phyloP scores from a whole-genome alignment of 352 stramenopile species.

The Phytophthora constricta region DNA sequence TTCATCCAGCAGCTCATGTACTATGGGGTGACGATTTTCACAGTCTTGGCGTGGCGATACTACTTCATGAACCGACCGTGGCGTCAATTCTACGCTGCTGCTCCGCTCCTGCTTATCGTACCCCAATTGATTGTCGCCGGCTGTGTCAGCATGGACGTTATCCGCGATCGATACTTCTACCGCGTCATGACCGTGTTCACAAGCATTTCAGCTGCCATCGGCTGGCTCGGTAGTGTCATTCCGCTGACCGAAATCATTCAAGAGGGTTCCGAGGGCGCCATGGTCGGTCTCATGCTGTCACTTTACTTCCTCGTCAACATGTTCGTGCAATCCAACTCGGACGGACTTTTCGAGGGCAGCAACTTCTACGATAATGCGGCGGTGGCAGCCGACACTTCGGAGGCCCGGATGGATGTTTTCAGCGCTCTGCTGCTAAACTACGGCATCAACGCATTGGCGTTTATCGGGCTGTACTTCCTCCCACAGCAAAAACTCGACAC shows the following conservation, averaged over 20 bases:
- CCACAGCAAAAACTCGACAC: slow-evolving; percentile 53
- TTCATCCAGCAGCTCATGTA: slow-evolving; percentile 31
- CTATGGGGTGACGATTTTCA: slow-evolving; percentile 29
- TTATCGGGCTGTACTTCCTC: slow-evolving; percentile 37
- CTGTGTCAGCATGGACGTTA: slow-evolving; percentile 28
- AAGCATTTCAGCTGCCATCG: slow-evolving; percentile 13
- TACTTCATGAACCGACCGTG: slow-evolving; percentile 55
- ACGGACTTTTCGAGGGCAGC: slow-evolving; percentile 34
- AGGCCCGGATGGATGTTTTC: slow-evolving; percentile 30
- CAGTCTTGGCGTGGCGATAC: slow-evolving; percentile 40
- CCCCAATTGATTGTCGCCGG: slow-evolving; percentile 27
- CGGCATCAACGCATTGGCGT: slow-evolving; percentile 36
- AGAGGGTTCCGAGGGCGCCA: slow-evolving; percentile 48
- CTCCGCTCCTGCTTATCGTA: slow-evolving; percentile 32
- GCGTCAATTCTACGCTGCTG: slow-evolving; percentile 37
- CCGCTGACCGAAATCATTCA: slow-evolving; percentile 55
- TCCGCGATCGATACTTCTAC: slow-evolving; percentile 38
- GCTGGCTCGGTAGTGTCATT: slow-evolving; percentile 29
- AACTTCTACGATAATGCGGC: slow-evolving; percentile 35
- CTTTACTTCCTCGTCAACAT: slow-evolving; percentile 44
- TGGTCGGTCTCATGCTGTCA: slow-evolving; percentile 42
- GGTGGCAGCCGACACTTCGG: slow-evolving; percentile 15
- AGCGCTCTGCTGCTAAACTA: slow-evolving; percentile 39
- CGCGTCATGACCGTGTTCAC: slow-evolving; percentile 28
- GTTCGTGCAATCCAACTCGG: slow-evolving; percentile 39